Evolutionary conservation across 257 asterid genomes (phyloP).

Genomic region (Catharanthus roseus): DNA sequence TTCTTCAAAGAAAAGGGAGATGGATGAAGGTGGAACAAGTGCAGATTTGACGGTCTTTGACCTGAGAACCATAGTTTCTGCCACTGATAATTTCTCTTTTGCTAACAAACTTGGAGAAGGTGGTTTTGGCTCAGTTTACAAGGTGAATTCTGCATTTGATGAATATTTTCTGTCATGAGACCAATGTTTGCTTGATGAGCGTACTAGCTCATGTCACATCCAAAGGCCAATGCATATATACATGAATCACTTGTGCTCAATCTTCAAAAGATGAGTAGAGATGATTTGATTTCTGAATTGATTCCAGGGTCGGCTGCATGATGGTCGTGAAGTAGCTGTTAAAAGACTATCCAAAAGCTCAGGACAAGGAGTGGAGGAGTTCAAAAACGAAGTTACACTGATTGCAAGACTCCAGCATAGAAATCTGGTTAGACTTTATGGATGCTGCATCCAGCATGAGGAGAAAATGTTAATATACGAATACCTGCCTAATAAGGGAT

Average conservation of each 20-base stretch:
- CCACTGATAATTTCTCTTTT: conserved; percentile 18
- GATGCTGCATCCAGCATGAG: conserved; percentile 25
- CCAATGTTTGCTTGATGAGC: too few relatives aligned
- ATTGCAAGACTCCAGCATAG: conserved; percentile 31
- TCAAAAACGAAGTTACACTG: conserved; percentile 31
- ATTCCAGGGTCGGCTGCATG: conserved; percentile 21
- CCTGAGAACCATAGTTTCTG: conserved; percentile 15
- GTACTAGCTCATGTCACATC: too few relatives aligned
- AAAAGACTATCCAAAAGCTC: conserved; percentile 27
- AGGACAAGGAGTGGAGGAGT: conserved; percentile 26
- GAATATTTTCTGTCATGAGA: too few relatives aligned
- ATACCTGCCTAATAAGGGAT: conserved; percentile 30
- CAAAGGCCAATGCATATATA: too few relatives aligned
- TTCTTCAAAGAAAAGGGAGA: conserved; percentile 13
- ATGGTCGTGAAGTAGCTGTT: conserved; percentile 26
- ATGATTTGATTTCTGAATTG: not conserved
- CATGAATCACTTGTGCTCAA: not conserved
- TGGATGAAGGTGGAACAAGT: conserved; percentile 8
- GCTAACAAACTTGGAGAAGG: conserved; percentile 28
- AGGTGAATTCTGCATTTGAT: conserved; percentile 13
- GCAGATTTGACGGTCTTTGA: conserved; percentile 18
- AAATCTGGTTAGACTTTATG: conserved; percentile 32
- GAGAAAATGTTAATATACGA: conserved; percentile 36
- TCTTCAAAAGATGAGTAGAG: not conserved
- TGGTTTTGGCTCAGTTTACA: conserved; percentile 28